These are phyloP conservation scores for Talaromyces funiculosus DNA, from an alignment of 2,329 filamentous ascomycete species.

Conservation along the genomic window DNA sequence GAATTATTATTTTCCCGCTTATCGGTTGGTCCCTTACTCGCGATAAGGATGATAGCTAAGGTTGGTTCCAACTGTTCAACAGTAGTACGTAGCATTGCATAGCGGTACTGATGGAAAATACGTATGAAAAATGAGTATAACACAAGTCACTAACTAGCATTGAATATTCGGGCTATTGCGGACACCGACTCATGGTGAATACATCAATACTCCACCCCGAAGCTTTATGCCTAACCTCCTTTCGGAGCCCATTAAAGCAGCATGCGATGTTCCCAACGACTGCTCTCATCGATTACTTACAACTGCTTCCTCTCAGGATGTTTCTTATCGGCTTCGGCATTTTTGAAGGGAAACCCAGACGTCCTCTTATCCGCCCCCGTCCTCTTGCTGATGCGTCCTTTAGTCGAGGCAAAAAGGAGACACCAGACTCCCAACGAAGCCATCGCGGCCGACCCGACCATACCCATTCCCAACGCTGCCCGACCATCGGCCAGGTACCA, in stretches of 20 bases:
- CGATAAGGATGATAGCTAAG: neutral
- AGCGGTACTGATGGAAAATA: neutral
- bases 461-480: slow-evolving; percentile 56
- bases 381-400: slow-evolving; percentile 54
- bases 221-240: neutral
- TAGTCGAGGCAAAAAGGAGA: slow-evolving; percentile 52
- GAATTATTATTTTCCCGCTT: slow-evolving; percentile 8
- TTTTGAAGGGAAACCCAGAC: slow-evolving; percentile 60
- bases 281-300: neutral
- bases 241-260: neutral
- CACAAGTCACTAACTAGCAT: neutral
- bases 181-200: neutral
- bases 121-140: neutral
- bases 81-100: neutral
- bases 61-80: neutral
- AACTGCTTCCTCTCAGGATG: slow-evolving; percentile 30
- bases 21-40: neutral
- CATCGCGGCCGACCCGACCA: slow-evolving; percentile 52
- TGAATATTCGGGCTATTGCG: neutral
- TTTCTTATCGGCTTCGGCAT: slow-evolving; percentile 52
- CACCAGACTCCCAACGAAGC: slow-evolving; percentile 62
- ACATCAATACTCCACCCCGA: neutral
- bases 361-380: slow-evolving; percentile 64
- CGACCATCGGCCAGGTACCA: slow-evolving; percentile 55
- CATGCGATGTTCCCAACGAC: neutral